Evolutionary conservation across 345 rosid species (phyloP).

Genomic region (Salix dunnii): DNA sequence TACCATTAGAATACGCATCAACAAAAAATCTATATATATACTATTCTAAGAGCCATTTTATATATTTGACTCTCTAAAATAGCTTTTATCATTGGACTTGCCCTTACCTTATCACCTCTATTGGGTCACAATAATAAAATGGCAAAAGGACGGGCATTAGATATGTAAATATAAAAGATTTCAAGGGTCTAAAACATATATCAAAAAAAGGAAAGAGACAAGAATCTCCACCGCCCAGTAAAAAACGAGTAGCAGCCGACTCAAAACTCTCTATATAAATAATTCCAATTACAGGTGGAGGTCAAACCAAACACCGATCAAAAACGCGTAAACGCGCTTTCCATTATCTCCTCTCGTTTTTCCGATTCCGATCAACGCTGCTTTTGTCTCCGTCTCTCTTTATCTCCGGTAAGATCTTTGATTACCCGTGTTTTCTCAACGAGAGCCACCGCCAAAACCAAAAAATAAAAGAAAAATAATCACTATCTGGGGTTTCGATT

Average conservation of each 20-base stretch:
- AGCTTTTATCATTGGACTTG: too few relatives aligned
- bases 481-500: not conserved
- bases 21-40: too few relatives aligned
- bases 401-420: constrained; percentile 52
- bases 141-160: not conserved
- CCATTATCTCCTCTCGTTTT: not conserved
- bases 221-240: not conserved
- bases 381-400: not conserved
- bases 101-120: not conserved
- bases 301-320: not conserved
- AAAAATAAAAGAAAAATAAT: not conserved
- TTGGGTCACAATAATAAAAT: not conserved
- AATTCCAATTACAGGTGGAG: not conserved
- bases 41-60: too few relatives aligned
- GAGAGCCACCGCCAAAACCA: constrained; percentile 28
- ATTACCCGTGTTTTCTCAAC: constrained; percentile 37
- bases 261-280: not conserved
- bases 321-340: not conserved
- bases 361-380: not conserved
- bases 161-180: too few relatives aligned
- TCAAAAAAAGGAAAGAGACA: not conserved
- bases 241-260: not conserved
- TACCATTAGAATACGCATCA: too few relatives aligned
- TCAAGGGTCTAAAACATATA: not conserved
- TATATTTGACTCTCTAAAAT: too few relatives aligned